These are phyloP conservation scores for Nidularia pulvinata DNA, from an alignment of 768 basidiomycete species.

Conservation along the genomic window DNA sequence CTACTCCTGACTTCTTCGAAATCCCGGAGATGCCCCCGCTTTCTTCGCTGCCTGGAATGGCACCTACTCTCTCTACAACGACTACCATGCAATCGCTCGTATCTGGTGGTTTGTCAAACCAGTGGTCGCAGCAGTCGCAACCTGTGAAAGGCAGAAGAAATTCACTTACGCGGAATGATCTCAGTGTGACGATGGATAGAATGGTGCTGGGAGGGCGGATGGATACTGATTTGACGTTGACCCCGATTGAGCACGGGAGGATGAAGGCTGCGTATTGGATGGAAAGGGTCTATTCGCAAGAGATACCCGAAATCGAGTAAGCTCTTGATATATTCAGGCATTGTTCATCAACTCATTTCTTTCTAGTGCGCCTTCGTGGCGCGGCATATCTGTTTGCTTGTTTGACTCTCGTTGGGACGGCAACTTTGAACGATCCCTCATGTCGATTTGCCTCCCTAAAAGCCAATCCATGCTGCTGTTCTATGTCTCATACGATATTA, in stretches of 20 bases:
- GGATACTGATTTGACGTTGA: constrained; percentile 36
- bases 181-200: constrained; percentile 63
- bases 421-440: constrained; percentile 43
- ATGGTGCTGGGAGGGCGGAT: constrained; percentile 60
- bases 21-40: constrained; percentile 42
- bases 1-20: constrained; percentile 29
- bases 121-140: constrained; percentile 19
- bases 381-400: constrained; percentile 49
- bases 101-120: constrained; percentile 24
- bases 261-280: constrained; percentile 80
- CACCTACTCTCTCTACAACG: constrained; percentile 50
- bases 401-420: constrained; percentile 72
- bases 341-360: constrained; percentile 1
- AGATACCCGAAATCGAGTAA: constrained; percentile 52
- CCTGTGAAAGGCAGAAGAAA: constrained; percentile 33
- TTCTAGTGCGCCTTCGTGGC: constrained; percentile 39
- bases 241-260: constrained; percentile 54
- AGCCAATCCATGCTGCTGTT: constrained; percentile 45
- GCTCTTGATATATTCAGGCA: constrained; percentile 14
- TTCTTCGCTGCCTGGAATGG: constrained; percentile 49
- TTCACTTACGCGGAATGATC: constrained; percentile 51
- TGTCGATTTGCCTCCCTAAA: constrained; percentile 56
- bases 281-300: constrained; percentile 52
- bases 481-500: constrained; percentile 34
- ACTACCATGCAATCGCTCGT: constrained; percentile 51